Base-by-base conservation (phyloP, 306 rosid genomes). In the Cotoneaster glaucophyllus region DNA sequence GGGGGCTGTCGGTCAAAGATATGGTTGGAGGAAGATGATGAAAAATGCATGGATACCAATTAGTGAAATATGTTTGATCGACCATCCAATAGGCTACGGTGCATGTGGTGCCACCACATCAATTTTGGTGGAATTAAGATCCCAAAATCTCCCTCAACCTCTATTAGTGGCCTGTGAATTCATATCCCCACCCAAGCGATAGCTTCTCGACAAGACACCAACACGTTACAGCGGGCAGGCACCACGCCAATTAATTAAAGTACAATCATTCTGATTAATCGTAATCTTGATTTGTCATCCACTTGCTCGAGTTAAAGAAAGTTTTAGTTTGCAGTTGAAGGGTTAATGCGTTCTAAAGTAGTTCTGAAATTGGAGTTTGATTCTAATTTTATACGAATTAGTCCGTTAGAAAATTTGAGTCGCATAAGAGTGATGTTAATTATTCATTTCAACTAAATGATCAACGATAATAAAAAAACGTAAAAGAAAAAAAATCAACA, bases 131-230 rank as follows among this genome's bases (percentile, higher is more conserved):
- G 44, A 67, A 59, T 41, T 73, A 26, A 17, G 77, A 73, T 73
- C 77, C 29, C 69, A 26, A 73, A 73, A 73, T 73, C 77, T 50
- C 43, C 62, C 69, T 59, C 22, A 64, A 59, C 77, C 69, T 59
- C 58, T 18, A 11, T 41, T 73, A 59, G 77, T 73, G 77, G 44
- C 28, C 28, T 41, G 77, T 73, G 77, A 73, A 15, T 32, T 3
- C 10, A 29, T 59, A 41, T n/a, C 43, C 58, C 77, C 69, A 73
- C 77, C 58, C 69, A 73, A 73, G 50, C 68, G 68, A 72, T 59
- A 73, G 69, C 69, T 73, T 61, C 43, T 69, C 58, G 69, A 73
- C 77, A 59, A 41, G 64, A 37, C 77, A 59, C 43, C 77, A 25
- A 59, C 58, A 37, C 68, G 41, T 7, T 37, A 7, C 41, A 37